These are phyloP conservation scores for Pleurotus eryngii DNA, from an alignment of 768 basidiomycete species.

Conservation along the genomic window DNA sequence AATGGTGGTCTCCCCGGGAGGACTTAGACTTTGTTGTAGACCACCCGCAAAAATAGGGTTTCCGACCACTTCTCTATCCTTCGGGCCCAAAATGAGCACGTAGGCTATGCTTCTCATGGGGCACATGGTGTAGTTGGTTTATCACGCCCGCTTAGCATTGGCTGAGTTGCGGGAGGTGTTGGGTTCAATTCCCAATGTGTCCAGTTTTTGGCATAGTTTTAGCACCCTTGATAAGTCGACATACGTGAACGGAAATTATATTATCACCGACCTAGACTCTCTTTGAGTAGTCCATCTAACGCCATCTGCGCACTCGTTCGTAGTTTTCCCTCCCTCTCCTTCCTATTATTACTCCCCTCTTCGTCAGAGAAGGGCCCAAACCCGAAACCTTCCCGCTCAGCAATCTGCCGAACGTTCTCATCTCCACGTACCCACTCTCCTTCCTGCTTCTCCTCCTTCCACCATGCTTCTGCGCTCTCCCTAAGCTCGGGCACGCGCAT, in stretches of 20 bases:
- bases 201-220: background rate
- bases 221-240: background rate
- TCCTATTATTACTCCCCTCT: conserved; percentile 4
- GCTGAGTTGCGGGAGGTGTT: conserved; percentile 4
- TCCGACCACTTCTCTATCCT: conserved; percentile 8
- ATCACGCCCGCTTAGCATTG: conserved; percentile 10
- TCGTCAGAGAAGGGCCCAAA: conserved; percentile 26
- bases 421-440: conserved; percentile 49
- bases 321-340: conserved; percentile 26
- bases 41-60: conserved; percentile 50
- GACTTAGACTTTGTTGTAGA: conserved; percentile 70
- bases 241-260: background rate
- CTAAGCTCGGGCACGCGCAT: conserved; percentile 51
- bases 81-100: too few species aligned
- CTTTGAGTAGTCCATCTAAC: conserved; percentile 14
- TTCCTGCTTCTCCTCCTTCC: conserved; percentile 52
- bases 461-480: conserved; percentile 48
- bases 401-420: conserved; percentile 42
- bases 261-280: background rate
- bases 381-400: conserved; percentile 42
- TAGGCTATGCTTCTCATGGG: background rate
- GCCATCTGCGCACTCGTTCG: conserved; percentile 29
- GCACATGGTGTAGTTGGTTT: conserved; percentile 13
- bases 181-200: conserved; percentile 11
- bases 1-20: conserved; percentile 79